Evolutionary conservation across 2,329 filamentous ascomycete species (phyloP), one percentile per base, ranked within the genome.

Genomic region (Myriosclerotinia duriaeana): DNA sequence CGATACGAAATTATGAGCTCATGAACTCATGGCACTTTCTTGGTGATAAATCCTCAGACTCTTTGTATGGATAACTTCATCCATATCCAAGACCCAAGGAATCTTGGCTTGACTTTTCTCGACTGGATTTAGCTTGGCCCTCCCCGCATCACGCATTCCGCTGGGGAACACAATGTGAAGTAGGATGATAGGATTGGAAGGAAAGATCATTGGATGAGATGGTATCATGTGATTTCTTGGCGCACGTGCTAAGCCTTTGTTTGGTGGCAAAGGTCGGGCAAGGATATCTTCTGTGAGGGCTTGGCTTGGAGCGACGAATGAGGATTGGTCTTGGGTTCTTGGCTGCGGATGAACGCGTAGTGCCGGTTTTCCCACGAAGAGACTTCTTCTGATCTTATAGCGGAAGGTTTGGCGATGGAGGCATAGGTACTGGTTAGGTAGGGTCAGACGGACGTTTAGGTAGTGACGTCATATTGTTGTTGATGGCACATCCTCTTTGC

Each of bases 81-180:
- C 7, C 11, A 48, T 15, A 15, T 48, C 56, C 20, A 60, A 60
- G 56, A 22, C 30, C 42, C 42, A 48, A 48, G 56, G 9, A 34
- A 11, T 50, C 56, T 60, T 60, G 42, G 56, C 34, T 36, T 22
- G n/a, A 9, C 20, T 38, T n/a, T n/a, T 26, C 36, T 56, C 42
- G 26, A n/a, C 56, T 38, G n/a, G 30, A n/a, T 36, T 15, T 46
- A 9, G 20, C 56, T 48, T 60, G 56, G 40, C 12, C 56, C 26
- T 46, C 56, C 55, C 56, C 56, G 55, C 55, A 20, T 59, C 42
- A 8, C 12, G n/a, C 30, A 48, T 48, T 60, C 56, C 56, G 56
- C 56, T 60, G 42, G 56, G 42, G 48, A 36, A 36, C 42, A 26
- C 42, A 48, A 42, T 48, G 56, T 42, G 38, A 60, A 60, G 2